A percentile compares a stretch with the other conserved stretches of the same genome.
Conservation (phyloP, 371 early-diverging fungal species). For the Lichtheimia ramosa region DNA sequence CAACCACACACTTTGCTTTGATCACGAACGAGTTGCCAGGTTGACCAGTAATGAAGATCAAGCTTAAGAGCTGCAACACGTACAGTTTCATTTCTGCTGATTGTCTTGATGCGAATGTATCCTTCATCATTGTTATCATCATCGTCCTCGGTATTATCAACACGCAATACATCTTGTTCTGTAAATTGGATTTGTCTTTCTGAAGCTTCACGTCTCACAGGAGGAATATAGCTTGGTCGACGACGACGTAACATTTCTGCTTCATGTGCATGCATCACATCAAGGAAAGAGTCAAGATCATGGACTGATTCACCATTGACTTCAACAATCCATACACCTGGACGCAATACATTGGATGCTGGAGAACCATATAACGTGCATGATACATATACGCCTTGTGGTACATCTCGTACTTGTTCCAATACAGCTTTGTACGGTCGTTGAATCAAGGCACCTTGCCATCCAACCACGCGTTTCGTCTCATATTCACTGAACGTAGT, state of each 20-base stretch:
- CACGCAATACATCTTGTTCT: conserved; percentile 20
- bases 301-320: conserved; percentile 51
- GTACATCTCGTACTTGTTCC: conserved; percentile 75
- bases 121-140: conserved; percentile 56
- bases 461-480: conserved; percentile 66
- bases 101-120: conserved; percentile 70
- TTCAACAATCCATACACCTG: conserved; percentile 56
- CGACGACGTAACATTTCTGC: conserved; percentile 25
- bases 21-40: conserved; percentile 63
- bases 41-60: conserved; percentile 75
- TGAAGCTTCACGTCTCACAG: conserved; percentile 20
- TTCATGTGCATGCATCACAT: conserved; percentile 50
- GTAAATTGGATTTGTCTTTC: conserved; percentile 14
- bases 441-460: conserved; percentile 87
- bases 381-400: conserved; percentile 76
- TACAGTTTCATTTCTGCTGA: conserved; percentile 57
- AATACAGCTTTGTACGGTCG: conserved; percentile 80
- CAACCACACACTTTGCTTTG: conserved; percentile 60
- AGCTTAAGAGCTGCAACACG: conserved; percentile 68
- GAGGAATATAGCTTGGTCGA: conserved; percentile 38
- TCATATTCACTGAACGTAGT: conserved; percentile 53
- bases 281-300: conserved; percentile 51
- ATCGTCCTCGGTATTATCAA: conserved; percentile 30
- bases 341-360: conserved; percentile 49
- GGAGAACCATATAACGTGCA: conserved; percentile 75